These are phyloP conservation scores for Lactarius pseudohatsudake DNA, from an alignment of 768 basidiomycete genomes.

Conservation along the genomic window DNA sequence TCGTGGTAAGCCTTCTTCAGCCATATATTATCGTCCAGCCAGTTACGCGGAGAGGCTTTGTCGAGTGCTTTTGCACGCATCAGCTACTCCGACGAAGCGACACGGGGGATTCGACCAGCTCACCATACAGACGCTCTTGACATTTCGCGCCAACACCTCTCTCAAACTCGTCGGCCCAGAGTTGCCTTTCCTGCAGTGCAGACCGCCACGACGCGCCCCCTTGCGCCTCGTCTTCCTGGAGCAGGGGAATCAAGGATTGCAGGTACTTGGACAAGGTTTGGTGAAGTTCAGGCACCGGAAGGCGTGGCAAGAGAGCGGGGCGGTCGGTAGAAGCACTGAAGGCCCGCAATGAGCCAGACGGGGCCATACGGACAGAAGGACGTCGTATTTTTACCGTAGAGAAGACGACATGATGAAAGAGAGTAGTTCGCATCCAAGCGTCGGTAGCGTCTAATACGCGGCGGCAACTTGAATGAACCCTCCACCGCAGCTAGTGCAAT, in stretches of 20 bases:
- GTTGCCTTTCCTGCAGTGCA: conserved; percentile 53
- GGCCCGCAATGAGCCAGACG: conserved; percentile 1
- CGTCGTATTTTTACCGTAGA: neutral
- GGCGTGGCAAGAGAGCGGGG: conserved; percentile 49
- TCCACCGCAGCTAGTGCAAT: conserved; percentile 43
- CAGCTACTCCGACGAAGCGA: conserved; percentile 15
- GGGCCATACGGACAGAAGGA: conserved; percentile 1
- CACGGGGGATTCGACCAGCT: conserved; percentile 22
- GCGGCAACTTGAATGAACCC: conserved; percentile 32
- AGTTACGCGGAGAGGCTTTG: conserved; percentile 80
- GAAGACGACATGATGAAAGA: conserved; percentile 7
- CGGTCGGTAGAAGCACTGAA: conserved; percentile 3
- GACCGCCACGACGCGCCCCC: conserved; percentile 52
- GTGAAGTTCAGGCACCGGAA: conserved; percentile 80
- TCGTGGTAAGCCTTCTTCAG: conserved; percentile 82
- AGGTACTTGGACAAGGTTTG: conserved; percentile 78
- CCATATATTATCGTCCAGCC: conserved; percentile 96
- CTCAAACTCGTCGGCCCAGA: conserved; percentile 70
- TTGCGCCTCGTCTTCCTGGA: conserved; percentile 69
- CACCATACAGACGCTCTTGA: conserved; percentile 75
- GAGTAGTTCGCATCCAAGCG: conserved; percentile 3
- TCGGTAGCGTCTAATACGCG: neutral
- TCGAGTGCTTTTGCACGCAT: conserved; percentile 63
- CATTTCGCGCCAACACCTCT: conserved; percentile 63
- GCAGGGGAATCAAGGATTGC: conserved; percentile 71